phyloP scores from a whole-genome alignment of 2,329 filamentous ascomycete species.

The Cercospora berteroae region DNA sequence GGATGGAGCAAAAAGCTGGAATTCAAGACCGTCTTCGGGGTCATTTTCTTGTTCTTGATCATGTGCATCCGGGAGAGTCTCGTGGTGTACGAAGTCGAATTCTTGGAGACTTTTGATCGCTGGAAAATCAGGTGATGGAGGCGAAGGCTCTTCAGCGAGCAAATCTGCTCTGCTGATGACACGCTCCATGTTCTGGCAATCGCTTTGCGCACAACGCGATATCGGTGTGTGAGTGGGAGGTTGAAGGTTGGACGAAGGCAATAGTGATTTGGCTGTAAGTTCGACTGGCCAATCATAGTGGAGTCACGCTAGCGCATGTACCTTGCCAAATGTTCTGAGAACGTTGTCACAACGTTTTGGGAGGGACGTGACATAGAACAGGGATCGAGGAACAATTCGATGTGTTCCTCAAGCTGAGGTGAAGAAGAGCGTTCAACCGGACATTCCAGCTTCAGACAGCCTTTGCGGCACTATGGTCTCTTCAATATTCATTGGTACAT shows the following conservation, averaged over 20 bases:
- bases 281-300: neutral
- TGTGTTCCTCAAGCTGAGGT: neutral
- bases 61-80: neutral
- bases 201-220: neutral
- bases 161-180: constrained; percentile 24
- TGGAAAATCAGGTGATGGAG: constrained; percentile 14
- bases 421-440: neutral
- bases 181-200: constrained; percentile 20
- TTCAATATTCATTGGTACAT: neutral
- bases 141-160: constrained; percentile 15
- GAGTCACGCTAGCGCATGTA: neutral
- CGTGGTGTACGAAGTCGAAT: constrained; percentile 25
- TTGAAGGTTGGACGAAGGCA: neutral
- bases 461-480: neutral
- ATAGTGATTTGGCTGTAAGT: neutral
- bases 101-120: constrained; percentile 7
- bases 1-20: constrained; percentile 25
- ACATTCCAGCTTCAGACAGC: neutral
- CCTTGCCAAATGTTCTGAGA: neutral
- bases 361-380: neutral
- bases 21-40: constrained; percentile 21
- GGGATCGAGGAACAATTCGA: neutral
- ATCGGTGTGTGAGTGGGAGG: neutral
- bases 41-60: neutral
- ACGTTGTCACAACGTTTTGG: neutral